These are phyloP conservation scores for Penicillium verhagenii DNA, from an alignment of 495 filamentous ascomycete genomes.

Conservation along the genomic window DNA sequence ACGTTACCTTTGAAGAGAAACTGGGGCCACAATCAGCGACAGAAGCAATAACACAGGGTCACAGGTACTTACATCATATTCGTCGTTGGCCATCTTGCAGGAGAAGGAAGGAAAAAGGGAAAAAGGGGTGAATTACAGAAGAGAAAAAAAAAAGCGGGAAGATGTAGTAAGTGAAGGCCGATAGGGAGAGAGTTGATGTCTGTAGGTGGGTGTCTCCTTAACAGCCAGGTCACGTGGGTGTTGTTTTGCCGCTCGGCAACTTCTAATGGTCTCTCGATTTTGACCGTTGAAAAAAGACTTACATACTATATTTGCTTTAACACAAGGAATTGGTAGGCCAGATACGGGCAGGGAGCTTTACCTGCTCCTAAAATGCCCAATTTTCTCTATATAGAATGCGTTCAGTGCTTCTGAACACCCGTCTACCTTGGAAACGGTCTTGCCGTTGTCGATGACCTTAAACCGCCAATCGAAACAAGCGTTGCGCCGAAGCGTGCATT, in stretches of 20 bases:
- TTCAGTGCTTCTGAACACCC: not conserved
- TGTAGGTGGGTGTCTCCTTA: constrained; percentile 31
- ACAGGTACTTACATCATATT: constrained; percentile 87
- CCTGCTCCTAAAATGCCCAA: not conserved
- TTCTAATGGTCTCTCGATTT: not conserved
- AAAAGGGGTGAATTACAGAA: constrained; percentile 22
- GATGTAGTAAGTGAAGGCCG: constrained; percentile 22
- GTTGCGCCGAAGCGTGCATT: not conserved
- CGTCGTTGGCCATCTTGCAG: constrained; percentile 91
- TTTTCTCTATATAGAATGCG: not conserved
- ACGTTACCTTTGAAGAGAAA: constrained; percentile 98
- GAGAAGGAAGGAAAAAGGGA: constrained; percentile 3
- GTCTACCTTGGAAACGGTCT: not conserved
- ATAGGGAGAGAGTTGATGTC: constrained; percentile 34
- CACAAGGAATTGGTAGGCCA: not conserved
- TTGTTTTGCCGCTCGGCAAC: constrained; percentile 11
- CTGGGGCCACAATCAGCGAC: constrained; percentile 46
- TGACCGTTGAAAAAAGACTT: not conserved
- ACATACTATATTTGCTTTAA: not conserved
- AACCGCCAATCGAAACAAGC: not conserved
- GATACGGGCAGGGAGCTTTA: not conserved
- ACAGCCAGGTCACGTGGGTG: constrained; percentile 27
- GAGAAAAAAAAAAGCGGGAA: constrained; percentile 14
- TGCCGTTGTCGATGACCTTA: not conserved
- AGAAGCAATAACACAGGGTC: constrained; percentile 5